Evolutionary conservation across 2,329 filamentous ascomycete species (phyloP).

Genomic region (Aspergillus versicolor): DNA sequence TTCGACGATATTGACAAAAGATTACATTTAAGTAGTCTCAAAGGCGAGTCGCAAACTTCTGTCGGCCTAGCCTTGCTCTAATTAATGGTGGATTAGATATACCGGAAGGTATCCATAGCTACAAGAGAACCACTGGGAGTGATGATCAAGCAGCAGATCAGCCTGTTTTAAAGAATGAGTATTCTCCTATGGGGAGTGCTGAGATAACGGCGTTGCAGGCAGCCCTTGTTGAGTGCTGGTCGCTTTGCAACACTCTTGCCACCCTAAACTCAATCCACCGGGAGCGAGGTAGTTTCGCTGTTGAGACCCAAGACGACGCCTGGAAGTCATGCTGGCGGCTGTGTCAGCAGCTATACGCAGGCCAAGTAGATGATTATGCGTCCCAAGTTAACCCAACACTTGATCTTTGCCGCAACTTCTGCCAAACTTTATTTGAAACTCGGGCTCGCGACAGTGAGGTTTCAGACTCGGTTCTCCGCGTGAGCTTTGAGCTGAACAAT

Average conservation of each 20-base stretch:
- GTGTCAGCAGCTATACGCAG: conserved; percentile 85
- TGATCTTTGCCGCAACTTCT: conserved; percentile 88
- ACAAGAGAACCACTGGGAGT: conserved; percentile 13
- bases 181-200: conserved; percentile 52
- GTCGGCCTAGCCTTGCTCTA: neutral
- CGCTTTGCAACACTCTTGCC: conserved; percentile 84
- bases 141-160: conserved; percentile 24
- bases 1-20: conserved; percentile 56
- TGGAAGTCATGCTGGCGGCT: conserved; percentile 95
- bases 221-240: conserved; percentile 88
- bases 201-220: conserved; percentile 66
- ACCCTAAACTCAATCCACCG: conserved; percentile 81
- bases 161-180: conserved; percentile 32
- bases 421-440: conserved; percentile 85
- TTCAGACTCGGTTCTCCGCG: conserved; percentile 81
- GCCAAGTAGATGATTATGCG: conserved; percentile 68
- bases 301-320: conserved; percentile 78
- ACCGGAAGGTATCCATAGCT: conserved; percentile 28
- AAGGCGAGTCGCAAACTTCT: conserved; percentile 57
- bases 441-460: conserved; percentile 73
- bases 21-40: conserved; percentile 69
- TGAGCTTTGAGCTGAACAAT: conserved; percentile 94
- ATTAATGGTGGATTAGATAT: conserved; percentile 27
- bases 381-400: conserved; percentile 71
- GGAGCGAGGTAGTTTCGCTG: conserved; percentile 67